Conservation (phyloP, 805 yeast genomes). For the Candida pini region DNA sequence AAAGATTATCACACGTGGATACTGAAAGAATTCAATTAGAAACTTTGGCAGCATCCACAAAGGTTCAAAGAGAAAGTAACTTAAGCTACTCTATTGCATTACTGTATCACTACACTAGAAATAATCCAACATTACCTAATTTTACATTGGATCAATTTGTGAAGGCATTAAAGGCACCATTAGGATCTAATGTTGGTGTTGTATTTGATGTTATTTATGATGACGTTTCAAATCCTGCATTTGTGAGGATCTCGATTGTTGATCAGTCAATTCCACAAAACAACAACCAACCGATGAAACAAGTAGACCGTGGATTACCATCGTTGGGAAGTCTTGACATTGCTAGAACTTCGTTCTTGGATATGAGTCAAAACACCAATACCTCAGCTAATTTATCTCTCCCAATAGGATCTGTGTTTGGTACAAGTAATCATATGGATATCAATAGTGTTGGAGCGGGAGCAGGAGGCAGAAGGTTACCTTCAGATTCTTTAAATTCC, state of each 20-base stretch:
- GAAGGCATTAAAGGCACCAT: conserved; percentile 30
- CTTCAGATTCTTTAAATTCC: too few species aligned
- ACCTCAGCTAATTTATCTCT: too few species aligned
- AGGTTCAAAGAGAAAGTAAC: conserved; percentile 25
- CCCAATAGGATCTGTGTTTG: too few species aligned
- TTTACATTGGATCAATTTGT: conserved; percentile 25
- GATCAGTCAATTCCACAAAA: conserved; percentile 1
- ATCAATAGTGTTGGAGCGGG: not conserved
- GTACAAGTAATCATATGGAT: too few species aligned
- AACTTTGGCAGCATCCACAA: conserved; percentile 34
- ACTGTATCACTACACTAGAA: conserved; percentile 28
- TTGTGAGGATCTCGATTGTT: conserved; percentile 28
- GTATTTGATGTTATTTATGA: conserved; percentile 41
- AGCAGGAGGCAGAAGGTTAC: too few species aligned
- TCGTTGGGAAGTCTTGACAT: too few species aligned
- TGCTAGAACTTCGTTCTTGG: too few species aligned
- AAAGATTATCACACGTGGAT: conserved; percentile 16
- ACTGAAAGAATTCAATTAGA: conserved; percentile 36
- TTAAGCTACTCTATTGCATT: conserved; percentile 16
- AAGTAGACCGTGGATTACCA: too few species aligned
- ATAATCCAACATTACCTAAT: conserved; percentile 32
- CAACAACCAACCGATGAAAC: conserved; percentile 5
- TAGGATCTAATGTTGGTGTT: conserved; percentile 23
- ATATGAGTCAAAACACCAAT: too few species aligned
- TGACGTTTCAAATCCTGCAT: conserved; percentile 40